Evolutionary conservation across 192 early-diverging fungal genomes (phyloP).

Genomic region (Umbelopsis vinacea): DNA sequence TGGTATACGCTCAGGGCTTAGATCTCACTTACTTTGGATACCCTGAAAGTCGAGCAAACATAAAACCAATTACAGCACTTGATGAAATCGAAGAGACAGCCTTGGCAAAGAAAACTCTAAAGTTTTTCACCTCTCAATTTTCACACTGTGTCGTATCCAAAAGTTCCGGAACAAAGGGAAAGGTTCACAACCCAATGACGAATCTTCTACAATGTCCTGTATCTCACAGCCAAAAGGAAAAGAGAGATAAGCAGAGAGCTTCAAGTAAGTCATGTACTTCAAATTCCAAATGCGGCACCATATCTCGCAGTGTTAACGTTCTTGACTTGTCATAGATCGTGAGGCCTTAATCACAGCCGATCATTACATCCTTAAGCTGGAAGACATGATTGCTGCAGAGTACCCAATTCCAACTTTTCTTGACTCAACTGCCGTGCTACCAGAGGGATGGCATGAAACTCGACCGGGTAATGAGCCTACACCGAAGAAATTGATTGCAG

Average conservation of each 20-base stretch:
- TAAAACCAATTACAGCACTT: slow-evolving; percentile 30
- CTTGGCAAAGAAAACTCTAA: slow-evolving; percentile 29
- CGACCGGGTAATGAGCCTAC: slow-evolving; percentile 22
- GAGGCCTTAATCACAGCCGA: slow-evolving; percentile 34
- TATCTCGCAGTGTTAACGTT: background rate
- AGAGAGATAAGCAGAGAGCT: slow-evolving; percentile 35
- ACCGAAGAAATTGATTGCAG: slow-evolving; percentile 47
- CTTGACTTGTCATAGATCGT: background rate
- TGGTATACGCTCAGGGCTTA: slow-evolving; percentile 48
- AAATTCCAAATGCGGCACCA: background rate
- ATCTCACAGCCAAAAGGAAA: slow-evolving; percentile 40
- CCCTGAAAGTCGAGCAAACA: slow-evolving; percentile 26
- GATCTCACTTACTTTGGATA: slow-evolving; percentile 47
- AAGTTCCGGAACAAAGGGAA: slow-evolving; percentile 36
- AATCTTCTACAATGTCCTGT: slow-evolving; percentile 48
- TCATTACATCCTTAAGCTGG: slow-evolving; percentile 45
- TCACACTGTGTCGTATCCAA: slow-evolving; percentile 42
- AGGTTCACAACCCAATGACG: slow-evolving; percentile 43
- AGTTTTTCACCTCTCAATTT: slow-evolving; percentile 28
- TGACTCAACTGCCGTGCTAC: slow-evolving; percentile 27
- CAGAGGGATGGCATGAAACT: slow-evolving; percentile 54
- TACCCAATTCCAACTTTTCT: slow-evolving; percentile 49
- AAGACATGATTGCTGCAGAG: slow-evolving; percentile 45
- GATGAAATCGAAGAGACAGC: background rate
- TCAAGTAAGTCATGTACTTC: slow-evolving; percentile 19